A percentile compares a stretch with the other conserved stretches of the same genome.
Evolutionary conservation across 805 yeast species (phyloP).

Genomic region (Nakazawaea ambrosiae): DNA sequence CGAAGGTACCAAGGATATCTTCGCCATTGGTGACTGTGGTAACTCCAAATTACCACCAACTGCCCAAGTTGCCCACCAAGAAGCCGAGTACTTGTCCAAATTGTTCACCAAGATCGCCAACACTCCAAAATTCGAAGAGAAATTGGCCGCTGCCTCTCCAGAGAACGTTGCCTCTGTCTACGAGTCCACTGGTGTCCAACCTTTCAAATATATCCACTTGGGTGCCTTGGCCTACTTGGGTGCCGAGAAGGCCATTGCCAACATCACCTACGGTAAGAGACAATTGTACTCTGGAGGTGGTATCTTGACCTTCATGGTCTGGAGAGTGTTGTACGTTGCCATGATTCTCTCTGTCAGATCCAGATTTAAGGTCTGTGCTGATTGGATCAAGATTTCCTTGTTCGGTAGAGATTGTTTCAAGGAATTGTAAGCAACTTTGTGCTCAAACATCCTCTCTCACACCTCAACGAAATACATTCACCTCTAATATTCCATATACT

Average conservation of each 20-base stretch:
- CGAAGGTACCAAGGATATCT: slow-evolving; percentile 41
- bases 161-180: slow-evolving; percentile 3
- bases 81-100: slow-evolving; percentile 40
- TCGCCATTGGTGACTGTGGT: slow-evolving; percentile 49
- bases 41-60: slow-evolving; percentile 51
- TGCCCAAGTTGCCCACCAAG: slow-evolving; percentile 53
- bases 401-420: slow-evolving; percentile 51
- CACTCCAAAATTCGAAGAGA: slow-evolving; percentile 33
- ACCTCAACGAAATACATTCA: neutral
- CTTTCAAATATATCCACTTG: slow-evolving; percentile 41
- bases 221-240: slow-evolving; percentile 53
- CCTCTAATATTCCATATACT: neutral
- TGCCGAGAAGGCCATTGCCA: slow-evolving; percentile 51
- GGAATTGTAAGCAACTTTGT: slow-evolving; percentile 24
- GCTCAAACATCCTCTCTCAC: neutral
- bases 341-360: slow-evolving; percentile 49
- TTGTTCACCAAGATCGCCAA: slow-evolving; percentile 37
- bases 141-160: slow-evolving; percentile 28
- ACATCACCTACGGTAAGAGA: slow-evolving; percentile 51
- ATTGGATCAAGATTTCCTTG: slow-evolving; percentile 43
- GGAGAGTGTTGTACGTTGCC: slow-evolving; percentile 49
- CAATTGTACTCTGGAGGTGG: slow-evolving; percentile 41
- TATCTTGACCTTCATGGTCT: slow-evolving; percentile 44
- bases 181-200: slow-evolving; percentile 23
- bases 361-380: slow-evolving; percentile 44